Base-by-base conservation (phyloP, 202 grass and related monocot species). In the Musa balbisiana region DNA sequence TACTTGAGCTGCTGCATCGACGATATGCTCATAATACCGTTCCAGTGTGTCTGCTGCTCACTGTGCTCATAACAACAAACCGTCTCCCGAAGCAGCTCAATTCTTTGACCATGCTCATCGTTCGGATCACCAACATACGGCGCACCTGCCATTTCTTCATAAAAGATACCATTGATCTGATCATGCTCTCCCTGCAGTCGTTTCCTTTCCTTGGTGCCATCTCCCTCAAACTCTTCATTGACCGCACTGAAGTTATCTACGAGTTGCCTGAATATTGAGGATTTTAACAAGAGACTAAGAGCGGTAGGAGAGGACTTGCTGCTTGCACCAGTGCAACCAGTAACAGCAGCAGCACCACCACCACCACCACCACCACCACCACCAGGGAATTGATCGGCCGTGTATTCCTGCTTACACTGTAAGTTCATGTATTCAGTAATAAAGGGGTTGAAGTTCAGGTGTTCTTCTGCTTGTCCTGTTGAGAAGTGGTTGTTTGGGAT, bases 201-300 rank as follows among this genome's bases (percentile, higher is more conserved):
- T 64, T 78, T 9, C 75, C 53, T 78, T 82, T 72, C 51, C 80
- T 1, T 53, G 64, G 12, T 81, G 82, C 1, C n/a, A 11, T 17
- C 4, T 76, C 8, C 82, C 11, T 58, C 55, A 68, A 53, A 58
- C 1, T 23, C 55, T 67, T 76, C 75, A 8, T 76, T 50, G 8
- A 15, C 55, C 27, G 73, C 80, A 8, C 75, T 81, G 9, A 87
- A 76, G 80, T 85, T 85, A 80, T 92, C 87, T 2, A 92, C 82
- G 13, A 92, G 71, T 69, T 87, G 84, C 82, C 82, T 80, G 84
- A 87, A 92, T 84, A 89, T 74, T 15, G 87, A 79, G 11, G 90
- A 92, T 77, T 87, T 92, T 12, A 92, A 64, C 56, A 92, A 82
- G 9, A 92, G 90, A 74, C 87, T 75, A 2, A 92, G 84, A 58